Evolutionary conservation across 768 basidiomycete genomes (phyloP).

Genomic region (Hemileccinum impolitum): DNA sequence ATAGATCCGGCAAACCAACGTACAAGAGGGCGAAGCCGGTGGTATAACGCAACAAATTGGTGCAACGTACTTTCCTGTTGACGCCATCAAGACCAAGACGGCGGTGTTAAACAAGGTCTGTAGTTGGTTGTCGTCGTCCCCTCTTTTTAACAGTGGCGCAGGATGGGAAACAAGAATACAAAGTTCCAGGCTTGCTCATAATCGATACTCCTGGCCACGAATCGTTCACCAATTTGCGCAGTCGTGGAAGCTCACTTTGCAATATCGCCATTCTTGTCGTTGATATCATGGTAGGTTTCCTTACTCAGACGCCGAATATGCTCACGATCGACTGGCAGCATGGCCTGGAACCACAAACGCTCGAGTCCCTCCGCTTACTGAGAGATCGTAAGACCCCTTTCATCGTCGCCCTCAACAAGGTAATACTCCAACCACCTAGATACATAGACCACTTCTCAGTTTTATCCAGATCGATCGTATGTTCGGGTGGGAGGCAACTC

Average conservation of each 20-base stretch:
- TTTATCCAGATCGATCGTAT: slow-evolving; percentile 85
- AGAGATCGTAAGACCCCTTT: slow-evolving; percentile 95
- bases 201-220: slow-evolving; percentile 99
- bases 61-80: slow-evolving; percentile 97
- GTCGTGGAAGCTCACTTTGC: slow-evolving; percentile 93
- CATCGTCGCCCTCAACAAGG: slow-evolving; percentile 98
- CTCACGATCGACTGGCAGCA: slow-evolving; percentile 51
- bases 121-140: slow-evolving; percentile 2
- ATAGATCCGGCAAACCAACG: slow-evolving; percentile 98
- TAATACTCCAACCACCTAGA: slow-evolving; percentile 22
- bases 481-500: slow-evolving; percentile 90
- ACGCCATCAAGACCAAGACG: slow-evolving; percentile 92
- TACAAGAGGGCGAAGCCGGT: slow-evolving; percentile 98
- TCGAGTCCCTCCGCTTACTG: slow-evolving; percentile 91
- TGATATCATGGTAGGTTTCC: slow-evolving; percentile 82
- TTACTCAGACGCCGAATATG: neutral
- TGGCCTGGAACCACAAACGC: slow-evolving; percentile 95
- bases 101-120: slow-evolving; percentile 83
- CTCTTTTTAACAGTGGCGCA: slow-evolving; percentile 27
- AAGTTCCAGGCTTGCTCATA: slow-evolving; percentile 91
- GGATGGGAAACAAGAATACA: slow-evolving; percentile 87
- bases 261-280: slow-evolving; percentile 99
- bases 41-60: slow-evolving; percentile 99
- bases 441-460: slow-evolving; percentile 8
- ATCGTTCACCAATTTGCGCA: slow-evolving; percentile 95